Conservation (phyloP, 75 land plant genomes). For the Picea sitchensis region DNA sequence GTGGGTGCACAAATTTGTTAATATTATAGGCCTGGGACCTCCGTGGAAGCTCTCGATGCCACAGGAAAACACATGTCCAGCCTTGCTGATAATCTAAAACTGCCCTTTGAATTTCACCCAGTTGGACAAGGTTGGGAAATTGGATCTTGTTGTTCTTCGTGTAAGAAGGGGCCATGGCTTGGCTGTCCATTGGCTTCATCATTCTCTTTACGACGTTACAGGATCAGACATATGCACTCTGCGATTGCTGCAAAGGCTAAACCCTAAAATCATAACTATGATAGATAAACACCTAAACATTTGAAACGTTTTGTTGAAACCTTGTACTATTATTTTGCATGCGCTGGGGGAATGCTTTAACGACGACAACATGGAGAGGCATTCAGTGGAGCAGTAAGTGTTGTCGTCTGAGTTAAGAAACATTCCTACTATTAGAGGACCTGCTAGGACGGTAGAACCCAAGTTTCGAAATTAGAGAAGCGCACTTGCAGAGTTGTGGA, state of each 20-base stretch:
- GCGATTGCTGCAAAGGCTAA: slow-evolving; percentile 24
- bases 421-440: slow-evolving; percentile 61
- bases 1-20: too few relatives aligned
- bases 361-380: slow-evolving; percentile 38
- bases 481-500: slow-evolving; percentile 39
- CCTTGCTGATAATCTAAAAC: slow-evolving; percentile 44
- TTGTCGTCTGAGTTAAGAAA: slow-evolving; percentile 65
- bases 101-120: too few relatives aligned
- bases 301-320: slow-evolving; percentile 45
- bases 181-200: too few relatives aligned
- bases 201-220: slow-evolving; percentile 59
- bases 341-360: slow-evolving; percentile 27
- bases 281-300: slow-evolving; percentile 42
- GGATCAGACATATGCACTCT: slow-evolving; percentile 51
- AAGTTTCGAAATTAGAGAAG: slow-evolving; percentile 60
- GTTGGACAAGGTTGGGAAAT: too few relatives aligned
- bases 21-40: too few relatives aligned
- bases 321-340: slow-evolving; percentile 60
- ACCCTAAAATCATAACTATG: slow-evolving; percentile 43
- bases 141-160: too few relatives aligned
- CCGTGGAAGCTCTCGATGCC: too few relatives aligned
- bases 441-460: slow-evolving; percentile 45
- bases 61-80: slow-evolving; percentile 46
- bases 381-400: slow-evolving; percentile 60
- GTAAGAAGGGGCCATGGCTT: too few relatives aligned